A percentile compares a stretch with the other conserved stretches of the same genome.
Conservation (phyloP, 139 green algal species). For the Chlorella sp. region DNA sequence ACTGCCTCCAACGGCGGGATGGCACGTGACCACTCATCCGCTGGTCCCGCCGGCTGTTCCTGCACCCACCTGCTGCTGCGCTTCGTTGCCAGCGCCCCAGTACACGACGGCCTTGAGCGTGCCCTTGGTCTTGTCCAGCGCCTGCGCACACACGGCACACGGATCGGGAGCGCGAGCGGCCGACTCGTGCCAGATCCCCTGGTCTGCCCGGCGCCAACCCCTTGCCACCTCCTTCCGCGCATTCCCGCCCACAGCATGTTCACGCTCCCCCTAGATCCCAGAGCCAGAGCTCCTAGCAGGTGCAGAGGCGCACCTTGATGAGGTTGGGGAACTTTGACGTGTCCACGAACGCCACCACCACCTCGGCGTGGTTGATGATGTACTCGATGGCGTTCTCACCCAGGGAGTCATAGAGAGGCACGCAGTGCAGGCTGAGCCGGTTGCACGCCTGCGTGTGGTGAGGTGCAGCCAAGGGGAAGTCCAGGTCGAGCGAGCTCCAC, state of each 20-base stretch:
- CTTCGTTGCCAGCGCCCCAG: slow-evolving; percentile 59
- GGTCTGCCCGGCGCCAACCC: neutral
- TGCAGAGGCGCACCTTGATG: slow-evolving; percentile 16
- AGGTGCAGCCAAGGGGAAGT: too few relatives aligned
- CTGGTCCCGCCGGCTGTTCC: neutral
- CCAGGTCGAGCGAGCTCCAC: too few relatives aligned
- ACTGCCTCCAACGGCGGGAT: too few relatives aligned
- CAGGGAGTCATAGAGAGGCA: slow-evolving; percentile 95
- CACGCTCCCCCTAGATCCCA: neutral
- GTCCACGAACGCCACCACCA: slow-evolving; percentile 43
- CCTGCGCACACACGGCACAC: too few relatives aligned
- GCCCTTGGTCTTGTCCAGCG: slow-evolving; percentile 43
- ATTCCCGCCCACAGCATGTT: neutral
- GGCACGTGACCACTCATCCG: too few relatives aligned
- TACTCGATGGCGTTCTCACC: slow-evolving; percentile 90
- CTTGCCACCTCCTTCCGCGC: neutral
- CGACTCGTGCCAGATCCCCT: too few relatives aligned
- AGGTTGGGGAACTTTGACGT: slow-evolving; percentile 61
- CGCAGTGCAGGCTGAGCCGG: slow-evolving; percentile 70
- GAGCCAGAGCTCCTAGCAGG: neutral
- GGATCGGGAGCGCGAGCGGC: too few relatives aligned
- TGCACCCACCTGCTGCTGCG: slow-evolving; percentile 24
- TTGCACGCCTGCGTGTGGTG: slow-evolving; percentile 87
- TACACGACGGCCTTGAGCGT: slow-evolving; percentile 70
- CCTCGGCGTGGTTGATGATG: slow-evolving; percentile 78